phyloP scores from a whole-genome alignment of 345 rosid genomes.

The Cardiospermum halicacabum region DNA sequence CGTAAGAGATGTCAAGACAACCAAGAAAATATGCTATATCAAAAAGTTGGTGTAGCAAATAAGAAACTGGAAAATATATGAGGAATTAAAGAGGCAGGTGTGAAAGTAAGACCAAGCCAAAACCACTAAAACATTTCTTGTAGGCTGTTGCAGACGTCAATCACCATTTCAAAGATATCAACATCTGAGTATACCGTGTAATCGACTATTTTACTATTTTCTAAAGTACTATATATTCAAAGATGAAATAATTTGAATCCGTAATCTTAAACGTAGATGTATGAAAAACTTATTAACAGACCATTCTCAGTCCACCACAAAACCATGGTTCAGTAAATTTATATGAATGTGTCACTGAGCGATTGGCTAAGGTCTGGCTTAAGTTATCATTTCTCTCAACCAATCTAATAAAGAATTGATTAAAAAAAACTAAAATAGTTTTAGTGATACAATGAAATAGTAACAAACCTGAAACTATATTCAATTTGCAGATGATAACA shows the following conservation, averaged over 20 bases:
- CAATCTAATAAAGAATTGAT: background rate
- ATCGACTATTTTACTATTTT: conserved; percentile 22
- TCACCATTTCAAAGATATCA: conserved; percentile 12
- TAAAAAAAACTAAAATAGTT: conserved; percentile 1
- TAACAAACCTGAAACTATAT: conserved; percentile 10
- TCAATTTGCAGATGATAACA: conserved; percentile 16
- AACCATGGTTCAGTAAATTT: conserved; percentile 7
- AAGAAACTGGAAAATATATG: conserved; percentile 1
- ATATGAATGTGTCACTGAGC: background rate
- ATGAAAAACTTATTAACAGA: too few relatives aligned
- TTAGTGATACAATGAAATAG: conserved; percentile 5
- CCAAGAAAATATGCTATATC: too few relatives aligned
- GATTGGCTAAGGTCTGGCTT: conserved; percentile 1
- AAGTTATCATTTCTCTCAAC: conserved; percentile 13
- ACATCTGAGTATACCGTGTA: background rate
- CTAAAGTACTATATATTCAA: conserved; percentile 13
- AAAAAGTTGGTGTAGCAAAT: background rate
- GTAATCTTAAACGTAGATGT: too few relatives aligned
- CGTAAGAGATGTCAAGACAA: background rate
- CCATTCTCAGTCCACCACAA: too few relatives aligned
- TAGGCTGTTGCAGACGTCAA: conserved; percentile 16
- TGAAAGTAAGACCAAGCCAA: conserved; percentile 29
- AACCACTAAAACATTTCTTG: conserved; percentile 20
- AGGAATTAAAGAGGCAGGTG: background rate
- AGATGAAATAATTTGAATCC: too few relatives aligned